Conservation (phyloP, 257 asterid species). For the Jacaranda copaia region DNA sequence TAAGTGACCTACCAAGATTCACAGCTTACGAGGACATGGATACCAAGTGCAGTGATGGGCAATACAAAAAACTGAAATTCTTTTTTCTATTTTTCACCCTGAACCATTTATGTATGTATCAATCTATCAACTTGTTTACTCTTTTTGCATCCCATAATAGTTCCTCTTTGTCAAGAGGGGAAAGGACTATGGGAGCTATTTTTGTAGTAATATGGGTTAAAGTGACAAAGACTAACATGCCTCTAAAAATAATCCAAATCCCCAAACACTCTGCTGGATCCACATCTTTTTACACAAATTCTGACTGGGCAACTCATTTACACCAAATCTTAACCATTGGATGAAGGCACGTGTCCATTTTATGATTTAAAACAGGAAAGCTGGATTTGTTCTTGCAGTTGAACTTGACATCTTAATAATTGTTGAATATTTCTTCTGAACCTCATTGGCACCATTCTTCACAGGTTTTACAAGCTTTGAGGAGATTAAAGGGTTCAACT, state of each 20-base stretch:
- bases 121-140: neutral
- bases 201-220: neutral
- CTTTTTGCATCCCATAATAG: neutral
- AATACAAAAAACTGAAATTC: neutral
- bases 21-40: neutral
- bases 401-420: conserved; percentile 10
- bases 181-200: neutral
- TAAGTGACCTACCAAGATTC: conserved; percentile 24
- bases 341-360: neutral
- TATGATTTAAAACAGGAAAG: neutral
- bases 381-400: conserved; percentile 24
- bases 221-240: neutral
- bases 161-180: neutral
- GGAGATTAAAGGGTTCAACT: conserved; percentile 92
- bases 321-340: too few relatives aligned
- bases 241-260: neutral
- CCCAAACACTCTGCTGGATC: too few relatives aligned
- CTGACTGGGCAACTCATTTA: too few relatives aligned
- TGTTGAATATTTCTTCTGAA: conserved; percentile 7
- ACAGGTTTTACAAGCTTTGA: conserved; percentile 89
- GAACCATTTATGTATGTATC: neutral
- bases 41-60: neutral
- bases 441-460: conserved; percentile 30
- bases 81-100: neutral
- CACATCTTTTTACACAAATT: too few relatives aligned